A percentile compares a stretch with the other conserved stretches of the same genome.
phyloP scores from a whole-genome alignment of 2,329 filamentous ascomycete genomes.

The Aureobasidium melanogenum region DNA sequence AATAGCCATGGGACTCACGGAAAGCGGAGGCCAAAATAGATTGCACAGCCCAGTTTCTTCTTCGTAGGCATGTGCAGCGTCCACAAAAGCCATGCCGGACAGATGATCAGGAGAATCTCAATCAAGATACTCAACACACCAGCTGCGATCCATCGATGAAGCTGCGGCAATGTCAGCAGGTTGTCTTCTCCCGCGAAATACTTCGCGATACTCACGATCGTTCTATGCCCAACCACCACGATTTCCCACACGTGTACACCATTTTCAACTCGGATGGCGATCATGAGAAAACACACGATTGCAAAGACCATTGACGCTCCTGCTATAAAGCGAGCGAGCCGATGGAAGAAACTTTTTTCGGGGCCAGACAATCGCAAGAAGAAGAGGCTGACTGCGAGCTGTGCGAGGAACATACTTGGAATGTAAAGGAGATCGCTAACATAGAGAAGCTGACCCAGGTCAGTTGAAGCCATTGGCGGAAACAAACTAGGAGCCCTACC shows the following conservation, averaged over 20 bases:
- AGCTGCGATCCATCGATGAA: constrained; percentile 2
- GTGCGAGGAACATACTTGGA: neutral
- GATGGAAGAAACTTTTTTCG: neutral
- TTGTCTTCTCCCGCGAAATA: neutral
- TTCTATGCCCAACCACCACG: neutral
- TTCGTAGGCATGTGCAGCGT: neutral
- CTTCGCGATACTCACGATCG: neutral
- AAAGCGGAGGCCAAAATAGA: neutral
- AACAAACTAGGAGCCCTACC: neutral
- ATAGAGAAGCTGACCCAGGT: neutral
- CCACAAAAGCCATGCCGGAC: constrained; percentile 2
- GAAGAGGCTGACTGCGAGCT: constrained; percentile 1
- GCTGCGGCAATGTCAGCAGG: neutral
- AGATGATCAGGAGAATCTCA: neutral
- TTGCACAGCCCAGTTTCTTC: neutral
- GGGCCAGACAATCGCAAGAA: neutral
- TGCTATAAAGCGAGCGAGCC: neutral
- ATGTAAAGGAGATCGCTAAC: neutral
- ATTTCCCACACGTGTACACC: neutral
- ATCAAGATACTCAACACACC: neutral
- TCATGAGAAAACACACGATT: neutral
- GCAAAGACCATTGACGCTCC: neutral
- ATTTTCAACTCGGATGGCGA: neutral
- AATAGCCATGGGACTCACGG: neutral
- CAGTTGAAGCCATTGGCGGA: neutral